These are phyloP conservation scores for Sphagnum contortum DNA, from an alignment of 225 moss, liverwort and hornwort genomes.

Conservation along the genomic window DNA sequence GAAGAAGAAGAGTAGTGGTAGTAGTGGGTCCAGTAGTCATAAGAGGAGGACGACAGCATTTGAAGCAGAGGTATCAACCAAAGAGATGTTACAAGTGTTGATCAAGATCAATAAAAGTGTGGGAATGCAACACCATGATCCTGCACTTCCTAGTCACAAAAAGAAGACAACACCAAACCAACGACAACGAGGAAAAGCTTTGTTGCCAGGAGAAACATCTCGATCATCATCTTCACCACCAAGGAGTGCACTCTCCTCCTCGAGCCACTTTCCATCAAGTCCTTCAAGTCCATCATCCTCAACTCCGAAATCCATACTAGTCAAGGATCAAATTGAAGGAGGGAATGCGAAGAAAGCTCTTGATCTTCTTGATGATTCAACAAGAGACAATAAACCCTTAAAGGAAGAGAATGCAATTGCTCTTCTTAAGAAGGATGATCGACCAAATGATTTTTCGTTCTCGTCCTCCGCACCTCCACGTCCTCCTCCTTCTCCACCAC, in stretches of 20 bases:
- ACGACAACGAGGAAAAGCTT: neutral
- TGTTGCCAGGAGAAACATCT: constrained; percentile 3
- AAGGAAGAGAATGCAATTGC: no score
- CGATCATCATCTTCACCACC: neutral
- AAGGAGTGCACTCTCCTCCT: neutral
- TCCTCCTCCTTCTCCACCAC: neutral
- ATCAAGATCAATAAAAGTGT: constrained; percentile 19
- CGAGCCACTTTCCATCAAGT: constrained; percentile 1
- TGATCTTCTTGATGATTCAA: neutral
- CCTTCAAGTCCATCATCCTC: constrained; percentile 5
- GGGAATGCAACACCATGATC: constrained; percentile 15
- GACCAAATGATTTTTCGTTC: no score
- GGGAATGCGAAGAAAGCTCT: neutral
- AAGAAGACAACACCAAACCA: no score
- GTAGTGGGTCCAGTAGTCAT: no score
- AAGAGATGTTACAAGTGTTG: constrained; percentile 8
- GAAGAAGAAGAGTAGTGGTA: no score
- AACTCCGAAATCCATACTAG: neutral
- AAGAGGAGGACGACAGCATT: no score
- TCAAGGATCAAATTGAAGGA: neutral
- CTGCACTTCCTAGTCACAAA: constrained; percentile 3
- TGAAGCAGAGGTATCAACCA: no score
- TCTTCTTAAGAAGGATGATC: no score
- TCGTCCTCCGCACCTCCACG: no score
- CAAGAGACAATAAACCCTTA: neutral